Percentiles rank a stretch among this genome's conserved stretches.
phyloP scores from a whole-genome alignment of 1,284 basidiomycete species.

The Cryptococcus deneoformans region DNA sequence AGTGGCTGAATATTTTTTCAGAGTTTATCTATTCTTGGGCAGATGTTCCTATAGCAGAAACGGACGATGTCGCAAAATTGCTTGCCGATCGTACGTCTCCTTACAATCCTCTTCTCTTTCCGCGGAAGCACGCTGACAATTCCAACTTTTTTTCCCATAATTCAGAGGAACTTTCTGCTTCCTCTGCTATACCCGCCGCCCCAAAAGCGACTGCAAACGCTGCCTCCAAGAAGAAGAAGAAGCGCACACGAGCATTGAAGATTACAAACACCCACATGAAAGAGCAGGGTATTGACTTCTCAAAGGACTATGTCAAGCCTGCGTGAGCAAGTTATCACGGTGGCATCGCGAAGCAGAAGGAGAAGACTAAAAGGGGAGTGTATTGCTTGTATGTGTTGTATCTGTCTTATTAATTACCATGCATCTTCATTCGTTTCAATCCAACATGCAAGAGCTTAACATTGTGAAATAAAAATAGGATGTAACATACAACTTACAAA shows the following conservation, averaged over 20 bases:
- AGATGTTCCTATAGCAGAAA: slow-evolving; percentile 40
- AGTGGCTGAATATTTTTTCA: slow-evolving; percentile 6
- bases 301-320: slow-evolving; percentile 45
- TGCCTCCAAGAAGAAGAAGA: slow-evolving; percentile 42
- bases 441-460: too few relatives aligned
- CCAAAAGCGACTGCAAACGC: slow-evolving; percentile 22
- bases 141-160: neutral
- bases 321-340: slow-evolving; percentile 2
- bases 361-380: too few relatives aligned
- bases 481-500: too few relatives aligned
- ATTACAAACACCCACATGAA: slow-evolving; percentile 51
- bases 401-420: too few relatives aligned
- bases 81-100: slow-evolving; percentile 31
- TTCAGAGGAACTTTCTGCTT: slow-evolving; percentile 39
- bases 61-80: slow-evolving; percentile 45
- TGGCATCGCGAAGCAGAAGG: too few relatives aligned
- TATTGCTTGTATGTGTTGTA: too few relatives aligned
- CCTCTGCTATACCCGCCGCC: slow-evolving; percentile 17
- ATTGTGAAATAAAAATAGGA: too few relatives aligned
- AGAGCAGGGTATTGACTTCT: slow-evolving; percentile 47
- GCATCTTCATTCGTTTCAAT: too few relatives aligned
- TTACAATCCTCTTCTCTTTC: neutral
- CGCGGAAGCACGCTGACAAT: neutral
- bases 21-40: slow-evolving; percentile 47
- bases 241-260: slow-evolving; percentile 36